Percentiles rank a stretch among this genome's conserved stretches.
Conservation (phyloP, 805 yeast species). For the Limtongia smithiae region DNA sequence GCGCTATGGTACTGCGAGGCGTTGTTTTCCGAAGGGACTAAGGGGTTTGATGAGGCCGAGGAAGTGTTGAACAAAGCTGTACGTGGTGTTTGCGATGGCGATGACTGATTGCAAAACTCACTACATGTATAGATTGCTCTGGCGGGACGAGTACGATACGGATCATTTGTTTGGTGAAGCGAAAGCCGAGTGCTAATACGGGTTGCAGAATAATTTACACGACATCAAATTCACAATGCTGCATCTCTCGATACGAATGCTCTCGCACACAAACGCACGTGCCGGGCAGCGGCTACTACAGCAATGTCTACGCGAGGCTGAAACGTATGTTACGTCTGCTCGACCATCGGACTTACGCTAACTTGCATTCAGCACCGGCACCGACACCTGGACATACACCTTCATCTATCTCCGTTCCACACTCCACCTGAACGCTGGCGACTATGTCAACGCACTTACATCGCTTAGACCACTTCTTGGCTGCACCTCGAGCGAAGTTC, state of each 20-base stretch:
- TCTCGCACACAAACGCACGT: conserved; percentile 11
- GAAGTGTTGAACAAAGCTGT: conserved; percentile 27
- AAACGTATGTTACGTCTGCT: conserved; percentile 1
- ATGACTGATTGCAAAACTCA: not conserved
- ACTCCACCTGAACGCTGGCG: conserved; percentile 3
- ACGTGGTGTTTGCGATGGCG: not conserved
- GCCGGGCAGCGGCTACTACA: conserved; percentile 20
- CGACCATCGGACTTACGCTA: not conserved
- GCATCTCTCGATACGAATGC: conserved; percentile 16
- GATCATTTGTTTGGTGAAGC: not conserved
- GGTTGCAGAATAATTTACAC: conserved; percentile 13
- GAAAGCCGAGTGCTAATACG: not conserved
- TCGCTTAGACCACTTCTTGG: conserved; percentile 13
- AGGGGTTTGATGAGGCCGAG: conserved; percentile 16
- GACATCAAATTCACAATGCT: conserved; percentile 25
- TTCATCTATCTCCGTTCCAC: conserved; percentile 13
- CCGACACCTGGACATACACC: conserved; percentile 16
- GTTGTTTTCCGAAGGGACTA: conserved; percentile 13
- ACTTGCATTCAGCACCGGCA: not conserved
- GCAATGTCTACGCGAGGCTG: conserved; percentile 18
- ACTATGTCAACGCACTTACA: not conserved
- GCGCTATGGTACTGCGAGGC: conserved; percentile 23
- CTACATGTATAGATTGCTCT: conserved; percentile 10
- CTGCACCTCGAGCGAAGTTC: conserved; percentile 20
- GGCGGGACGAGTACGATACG: conserved; percentile 10